Conservation (phyloP, 1,139 yeast species). For the Wickerhamomyces sp. region DNA sequence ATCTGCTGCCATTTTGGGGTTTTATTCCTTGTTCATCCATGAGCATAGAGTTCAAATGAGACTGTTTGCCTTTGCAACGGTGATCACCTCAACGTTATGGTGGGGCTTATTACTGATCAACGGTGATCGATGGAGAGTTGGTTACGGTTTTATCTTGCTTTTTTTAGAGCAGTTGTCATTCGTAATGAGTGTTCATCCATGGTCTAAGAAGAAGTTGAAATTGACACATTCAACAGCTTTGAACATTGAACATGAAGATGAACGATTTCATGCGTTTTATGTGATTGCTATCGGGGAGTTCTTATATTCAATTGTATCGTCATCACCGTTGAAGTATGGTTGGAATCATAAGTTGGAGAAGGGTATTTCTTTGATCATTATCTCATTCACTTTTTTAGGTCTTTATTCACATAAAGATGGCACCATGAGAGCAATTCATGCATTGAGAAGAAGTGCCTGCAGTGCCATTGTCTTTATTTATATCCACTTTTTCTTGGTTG, state of each 20-base stretch:
- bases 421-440: constrained; percentile 43
- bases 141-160: constrained; percentile 38
- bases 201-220: constrained; percentile 36
- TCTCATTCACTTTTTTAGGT: constrained; percentile 50
- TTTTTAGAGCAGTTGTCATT: constrained; percentile 37
- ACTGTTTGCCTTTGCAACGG: constrained; percentile 31
- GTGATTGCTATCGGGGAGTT: constrained; percentile 67
- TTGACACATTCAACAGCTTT: constrained; percentile 52
- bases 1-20: constrained; percentile 29
- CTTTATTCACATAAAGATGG: constrained; percentile 54
- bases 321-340: constrained; percentile 43
- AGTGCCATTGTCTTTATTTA: constrained; percentile 47
- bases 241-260: constrained; percentile 65
- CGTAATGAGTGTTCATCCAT: constrained; percentile 40
- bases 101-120: constrained; percentile 38
- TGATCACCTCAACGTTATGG: constrained; percentile 39
- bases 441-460: constrained; percentile 43
- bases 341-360: constrained; percentile 40
- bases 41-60: constrained; percentile 54
- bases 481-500: constrained; percentile 49
- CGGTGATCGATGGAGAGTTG: constrained; percentile 40
- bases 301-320: constrained; percentile 51
- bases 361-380: constrained; percentile 44
- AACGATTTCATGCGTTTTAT: constrained; percentile 51
- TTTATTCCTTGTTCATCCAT: constrained; percentile 46